phyloP scores from a whole-genome alignment of 2,329 filamentous ascomycete genomes.

The Ceratocystis eucalypticola region DNA sequence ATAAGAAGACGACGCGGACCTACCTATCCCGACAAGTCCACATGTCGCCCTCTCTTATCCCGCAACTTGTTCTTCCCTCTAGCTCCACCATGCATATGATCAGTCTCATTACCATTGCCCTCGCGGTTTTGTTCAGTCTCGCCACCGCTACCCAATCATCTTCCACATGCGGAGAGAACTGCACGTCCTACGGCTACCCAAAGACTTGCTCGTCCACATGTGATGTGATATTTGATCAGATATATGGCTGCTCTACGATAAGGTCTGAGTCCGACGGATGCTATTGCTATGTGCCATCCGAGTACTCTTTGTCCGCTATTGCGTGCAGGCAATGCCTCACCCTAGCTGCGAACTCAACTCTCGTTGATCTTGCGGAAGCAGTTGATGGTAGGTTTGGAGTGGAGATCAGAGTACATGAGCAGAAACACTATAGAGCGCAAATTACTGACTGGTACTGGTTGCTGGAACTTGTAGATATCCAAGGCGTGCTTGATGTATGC shows the following conservation, averaged over 20 bases:
- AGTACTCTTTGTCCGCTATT: constrained; percentile 11
- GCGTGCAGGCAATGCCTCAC: constrained; percentile 14
- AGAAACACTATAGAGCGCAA: too few species aligned
- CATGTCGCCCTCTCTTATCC: neutral
- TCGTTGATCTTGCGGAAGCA: neutral
- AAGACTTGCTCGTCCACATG: constrained; percentile 11
- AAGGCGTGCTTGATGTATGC: constrained; percentile 14
- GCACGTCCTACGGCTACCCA: constrained; percentile 12
- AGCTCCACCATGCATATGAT: constrained; percentile 7
- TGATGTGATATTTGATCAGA: constrained; percentile 13
- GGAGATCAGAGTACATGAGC: neutral
- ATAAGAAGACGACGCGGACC: neutral
- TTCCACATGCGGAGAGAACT: neutral
- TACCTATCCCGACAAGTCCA: neutral
- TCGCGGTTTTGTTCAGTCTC: neutral
- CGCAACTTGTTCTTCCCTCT: neutral
- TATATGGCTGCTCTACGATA: constrained; percentile 2
- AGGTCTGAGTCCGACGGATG: constrained; percentile 8
- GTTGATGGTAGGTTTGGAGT: neutral
- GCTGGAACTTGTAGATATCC: constrained; percentile 5
- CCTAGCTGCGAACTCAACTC: neutral
- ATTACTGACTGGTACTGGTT: neutral
- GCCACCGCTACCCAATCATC: neutral
- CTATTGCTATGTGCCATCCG: constrained; percentile 10
- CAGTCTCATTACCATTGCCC: neutral